Evolutionary conservation across 2,329 filamentous ascomycete species (phyloP), one percentile per base, ranked within the genome.

Genomic region (Neospermospora avenae): DNA sequence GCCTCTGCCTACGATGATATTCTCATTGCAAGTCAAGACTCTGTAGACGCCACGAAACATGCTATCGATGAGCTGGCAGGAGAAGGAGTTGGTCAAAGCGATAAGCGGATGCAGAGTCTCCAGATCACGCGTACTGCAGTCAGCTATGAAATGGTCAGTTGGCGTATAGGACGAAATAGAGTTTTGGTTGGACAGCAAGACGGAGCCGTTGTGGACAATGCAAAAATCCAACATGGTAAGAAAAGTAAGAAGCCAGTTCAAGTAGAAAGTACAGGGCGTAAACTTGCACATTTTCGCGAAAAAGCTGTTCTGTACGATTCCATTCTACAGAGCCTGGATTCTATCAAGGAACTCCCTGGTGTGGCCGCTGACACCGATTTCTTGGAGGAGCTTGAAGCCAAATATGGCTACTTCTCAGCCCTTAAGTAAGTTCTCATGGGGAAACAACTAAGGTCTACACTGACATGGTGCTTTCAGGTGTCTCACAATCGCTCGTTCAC

Each of bases 121-220:
- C 93, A 96, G 67, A 89, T 99, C 60, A 96, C 93, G 3, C 88
- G 90, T 63, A 96, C 96, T 0, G 92, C 93, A 1, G 91, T 98
- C 59, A 96, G 95, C 74, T 98, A 96, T 74, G 90, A 91, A 66
- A 85, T 97, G 75, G 89, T 99, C 59, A 93, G 91, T 71, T 98
- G 93, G 93, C 84, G 95, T 73, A 90, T 98, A 65, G 93, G 93
- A 25, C 87, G 95, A 51, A 98, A 99, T 74, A 83, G 95, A 57
- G 88, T 96, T 0, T 78, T 99, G 63, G 90, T 91, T 55, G 93
- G 93, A n/a, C 78, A 84, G 6, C 81, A 89, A 57, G 93, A 98
- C 68, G 93, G 93, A 3, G 82, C 90, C 16, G 74, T 81, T 16
- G 74, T 83, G 20, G 80, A 82, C 18, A 81, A 81, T 60, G 72